Conservation (phyloP, 2,329 filamentous ascomycete species). For the Penicillium sp. region DNA sequence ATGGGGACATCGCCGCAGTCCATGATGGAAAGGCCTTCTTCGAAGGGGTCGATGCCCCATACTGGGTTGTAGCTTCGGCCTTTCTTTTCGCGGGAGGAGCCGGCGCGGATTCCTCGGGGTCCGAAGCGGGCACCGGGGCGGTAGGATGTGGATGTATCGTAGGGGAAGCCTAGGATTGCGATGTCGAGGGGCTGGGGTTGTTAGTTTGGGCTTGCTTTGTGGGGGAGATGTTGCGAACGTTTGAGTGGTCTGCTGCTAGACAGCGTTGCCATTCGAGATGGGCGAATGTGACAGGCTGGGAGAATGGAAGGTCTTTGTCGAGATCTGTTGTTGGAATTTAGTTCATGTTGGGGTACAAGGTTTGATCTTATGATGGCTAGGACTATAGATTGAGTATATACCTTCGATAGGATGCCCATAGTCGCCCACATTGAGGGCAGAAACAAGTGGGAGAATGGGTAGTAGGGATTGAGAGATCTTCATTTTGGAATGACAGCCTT, state of each 20-base stretch:
- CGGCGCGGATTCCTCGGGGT: slow-evolving; percentile 32
- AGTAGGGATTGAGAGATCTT: neutral
- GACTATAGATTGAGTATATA: neutral
- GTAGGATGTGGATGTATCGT: slow-evolving; percentile 34
- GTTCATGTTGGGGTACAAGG: neutral
- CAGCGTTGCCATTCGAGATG: slow-evolving; percentile 30
- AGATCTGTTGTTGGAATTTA: slow-evolving; percentile 16
- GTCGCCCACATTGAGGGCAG: slow-evolving; percentile 21
- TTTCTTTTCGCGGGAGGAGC: slow-evolving; percentile 29
- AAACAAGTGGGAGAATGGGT: neutral
- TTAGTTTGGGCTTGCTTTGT: neutral
- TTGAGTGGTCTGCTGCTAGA: slow-evolving; percentile 20
- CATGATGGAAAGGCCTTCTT: slow-evolving; percentile 20
- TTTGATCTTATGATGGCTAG: neutral
- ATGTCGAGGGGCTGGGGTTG: slow-evolving; percentile 26
- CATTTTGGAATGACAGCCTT: neutral
- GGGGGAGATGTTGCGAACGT: neutral
- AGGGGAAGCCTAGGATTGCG: slow-evolving; percentile 34
- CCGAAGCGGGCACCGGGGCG: slow-evolving; percentile 34
- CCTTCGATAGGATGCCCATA: slow-evolving; percentile 25
- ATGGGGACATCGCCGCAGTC: slow-evolving; percentile 33
- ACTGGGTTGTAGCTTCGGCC: slow-evolving; percentile 30
- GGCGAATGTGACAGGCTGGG: slow-evolving; percentile 31
- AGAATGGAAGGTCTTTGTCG: slow-evolving; percentile 32
- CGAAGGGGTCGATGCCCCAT: slow-evolving; percentile 29